Evolutionary conservation across 2,329 filamentous ascomycete species (phyloP), one percentile per base, ranked within the genome.

Genomic region (Alternaria incomplexa): DNA sequence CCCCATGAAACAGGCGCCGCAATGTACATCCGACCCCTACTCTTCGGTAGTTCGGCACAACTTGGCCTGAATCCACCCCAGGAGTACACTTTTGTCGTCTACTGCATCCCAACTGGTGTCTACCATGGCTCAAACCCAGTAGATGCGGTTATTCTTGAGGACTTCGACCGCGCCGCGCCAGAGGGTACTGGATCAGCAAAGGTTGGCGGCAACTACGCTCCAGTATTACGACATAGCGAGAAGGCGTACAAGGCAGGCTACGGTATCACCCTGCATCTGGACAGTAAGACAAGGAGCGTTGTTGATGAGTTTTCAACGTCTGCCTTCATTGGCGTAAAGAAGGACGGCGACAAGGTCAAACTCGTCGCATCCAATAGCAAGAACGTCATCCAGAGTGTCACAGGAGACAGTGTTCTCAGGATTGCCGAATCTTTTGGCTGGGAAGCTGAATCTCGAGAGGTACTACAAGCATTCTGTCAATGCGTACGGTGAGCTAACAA

Each of bases 261-360:
- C 76, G 94, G 93, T n/a, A 98, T 98, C 75, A 98, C 95, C 2
- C 85, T 98, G 74, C 95, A 98, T 79, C 84, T 98, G 58, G 96
- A 98, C 81, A 96, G 92, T 79, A 89, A 90, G 75, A 92, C 88
- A 10, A 88, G 94, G 71, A 90, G 88, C 63, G 93, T 96, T 79
- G 88, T 99, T 65, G 95, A 99, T 75, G 95, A 99, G 85, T 99
- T 98, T 78, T 96, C 91, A 70, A 98, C 96, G 0, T 94, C 91
- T 66, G 95, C 93, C 1, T 98, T 99, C 80, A 91, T 98, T 67
- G 96, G 93, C 4, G 91, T 92, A 6, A 85, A 87, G 69, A 85
- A 86, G 58, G 83, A 89, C 46, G 87, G 85, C 4, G 85, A 85
- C 17, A 81, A 86, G 28, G 84, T 91, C 11, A 95, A 91, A 8